phyloP scores from a whole-genome alignment of 495 filamentous ascomycete species.

The Sporormia fimetaria region DNA sequence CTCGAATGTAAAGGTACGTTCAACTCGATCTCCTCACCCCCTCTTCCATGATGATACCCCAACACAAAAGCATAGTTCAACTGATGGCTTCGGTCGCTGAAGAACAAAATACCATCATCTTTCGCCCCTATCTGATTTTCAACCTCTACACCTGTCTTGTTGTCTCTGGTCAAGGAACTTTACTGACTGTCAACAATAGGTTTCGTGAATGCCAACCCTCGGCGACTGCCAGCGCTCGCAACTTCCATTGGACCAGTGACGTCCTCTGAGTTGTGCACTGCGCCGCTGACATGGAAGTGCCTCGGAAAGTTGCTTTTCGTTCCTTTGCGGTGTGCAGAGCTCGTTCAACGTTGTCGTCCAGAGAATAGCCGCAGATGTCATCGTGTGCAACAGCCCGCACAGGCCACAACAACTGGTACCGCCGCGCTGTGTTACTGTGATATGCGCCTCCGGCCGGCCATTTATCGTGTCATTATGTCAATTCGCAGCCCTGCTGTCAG shows the following conservation, averaged over 20 bases:
- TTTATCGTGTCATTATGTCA: slow-evolving; percentile 13
- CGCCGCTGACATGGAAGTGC: background rate
- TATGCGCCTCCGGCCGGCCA: slow-evolving; percentile 8
- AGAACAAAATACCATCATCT: slow-evolving; percentile 26
- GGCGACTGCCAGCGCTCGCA: no score
- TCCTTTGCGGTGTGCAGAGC: slow-evolving; percentile 12
- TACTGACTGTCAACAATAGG: slow-evolving; percentile 2
- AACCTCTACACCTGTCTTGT: background rate
- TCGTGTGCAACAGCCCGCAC: slow-evolving; percentile 6
- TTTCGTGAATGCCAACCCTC: no score
- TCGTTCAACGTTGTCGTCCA: slow-evolving; percentile 3
- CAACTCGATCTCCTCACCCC: background rate
- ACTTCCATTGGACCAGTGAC: no score
- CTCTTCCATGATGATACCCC: slow-evolving; percentile 23
- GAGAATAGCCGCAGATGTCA: slow-evolving; percentile 23
- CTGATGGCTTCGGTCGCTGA: slow-evolving; percentile 22
- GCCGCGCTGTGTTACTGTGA: slow-evolving; percentile 18
- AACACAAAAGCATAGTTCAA: slow-evolving; percentile 29
- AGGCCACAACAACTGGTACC: slow-evolving; percentile 15
- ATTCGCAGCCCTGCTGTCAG: slow-evolving; percentile 12
- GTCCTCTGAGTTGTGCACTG: no score
- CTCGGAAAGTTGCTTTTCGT: slow-evolving; percentile 2
- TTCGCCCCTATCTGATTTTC: slow-evolving; percentile 28
- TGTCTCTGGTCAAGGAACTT: background rate
- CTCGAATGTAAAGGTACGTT: slow-evolving; percentile 11